Conservation (phyloP, 805 yeast species). For the Hermanozyma aechmeae region DNA sequence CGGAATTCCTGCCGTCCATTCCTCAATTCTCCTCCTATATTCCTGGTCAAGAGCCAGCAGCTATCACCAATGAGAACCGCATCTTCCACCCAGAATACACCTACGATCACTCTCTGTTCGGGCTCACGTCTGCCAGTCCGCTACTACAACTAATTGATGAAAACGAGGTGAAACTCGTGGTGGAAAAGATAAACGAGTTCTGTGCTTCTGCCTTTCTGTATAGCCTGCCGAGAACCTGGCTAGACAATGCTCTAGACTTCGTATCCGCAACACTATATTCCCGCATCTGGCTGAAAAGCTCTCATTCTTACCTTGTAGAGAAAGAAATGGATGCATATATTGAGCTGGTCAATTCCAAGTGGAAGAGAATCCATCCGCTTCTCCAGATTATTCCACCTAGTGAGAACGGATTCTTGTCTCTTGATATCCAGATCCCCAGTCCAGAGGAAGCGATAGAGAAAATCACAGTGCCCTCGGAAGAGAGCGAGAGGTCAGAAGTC, state of each 20-base stretch:
- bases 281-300: conserved; percentile 1
- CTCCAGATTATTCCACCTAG: conserved; percentile 39
- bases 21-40: conserved; percentile 47
- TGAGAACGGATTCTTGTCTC: conserved; percentile 44
- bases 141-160: conserved; percentile 11
- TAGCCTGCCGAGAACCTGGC: conserved; percentile 10
- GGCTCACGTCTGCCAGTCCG: too few species aligned
- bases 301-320: conserved; percentile 22
- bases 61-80: conserved; percentile 17
- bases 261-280: conserved; percentile 27
- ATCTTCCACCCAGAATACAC: too few species aligned
- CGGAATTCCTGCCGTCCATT: conserved; percentile 21
- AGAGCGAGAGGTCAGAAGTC: too few species aligned
- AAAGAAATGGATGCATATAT: conserved; percentile 34
- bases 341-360: conserved; percentile 11
- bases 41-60: conserved; percentile 63
- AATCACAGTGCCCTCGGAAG: too few species aligned
- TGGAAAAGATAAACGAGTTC: conserved; percentile 33
- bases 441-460: background rate
- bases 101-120: too few species aligned
- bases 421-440: background rate
- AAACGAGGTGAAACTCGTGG: conserved; percentile 32
- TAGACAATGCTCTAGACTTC: conserved; percentile 33
- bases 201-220: conserved; percentile 33
- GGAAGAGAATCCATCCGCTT: conserved; percentile 14